Base-by-base conservation (phyloP, 441 rosid genomes). In the Erysimum pusillum region DNA sequence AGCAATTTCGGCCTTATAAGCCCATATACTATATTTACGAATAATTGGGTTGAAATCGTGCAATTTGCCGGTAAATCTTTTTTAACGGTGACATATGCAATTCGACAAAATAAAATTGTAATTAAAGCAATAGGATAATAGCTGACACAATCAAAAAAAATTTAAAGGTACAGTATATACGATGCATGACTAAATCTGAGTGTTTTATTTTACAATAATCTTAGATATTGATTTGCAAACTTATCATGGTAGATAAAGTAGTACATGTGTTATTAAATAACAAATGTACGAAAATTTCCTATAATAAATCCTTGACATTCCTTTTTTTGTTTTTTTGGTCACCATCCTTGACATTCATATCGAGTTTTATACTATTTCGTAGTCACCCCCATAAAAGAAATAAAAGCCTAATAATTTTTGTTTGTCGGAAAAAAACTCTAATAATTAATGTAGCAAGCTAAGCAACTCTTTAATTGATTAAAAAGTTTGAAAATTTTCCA, bases 381-480 rank as follows among this genome's bases (percentile, higher is more conserved):
- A 51, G 22, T 51, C 56, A 18, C 56, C 28, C 5, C 56, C 10
- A 49, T 49, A 1, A 7, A 13, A 14, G 8, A 15, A 49, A 32
- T 31, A 31, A 62, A 25, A 12, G 32, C 20, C 3, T 2, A 32
- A n/a, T n/a, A 1, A 8, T 15, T 58, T 58, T 58, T 9, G 35
- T 58, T 34, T 58, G 14, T 34, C 41, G 63, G 63, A 12, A 1
- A 14, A 36, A 52, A 39, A 36, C 22, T n/a, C 14, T 3, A 63
- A 54, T 54, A 54, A 63, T 63, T 56, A 49, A 7, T 4, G 9
- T 7, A 64, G 56, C 71, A 20, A 73, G 78, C 45, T 48, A 48
- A 75, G 62, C 46, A 25, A 45, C 35, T 12, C 44, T 44, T 54
- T 69, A n/a, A n/a, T 54, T 44, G 17, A 70, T 70, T 15, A 35